Percentiles rank a stretch among this genome's conserved stretches.
phyloP scores from a whole-genome alignment of 768 basidiomycete species.

The Podaxis sp. region DNA sequence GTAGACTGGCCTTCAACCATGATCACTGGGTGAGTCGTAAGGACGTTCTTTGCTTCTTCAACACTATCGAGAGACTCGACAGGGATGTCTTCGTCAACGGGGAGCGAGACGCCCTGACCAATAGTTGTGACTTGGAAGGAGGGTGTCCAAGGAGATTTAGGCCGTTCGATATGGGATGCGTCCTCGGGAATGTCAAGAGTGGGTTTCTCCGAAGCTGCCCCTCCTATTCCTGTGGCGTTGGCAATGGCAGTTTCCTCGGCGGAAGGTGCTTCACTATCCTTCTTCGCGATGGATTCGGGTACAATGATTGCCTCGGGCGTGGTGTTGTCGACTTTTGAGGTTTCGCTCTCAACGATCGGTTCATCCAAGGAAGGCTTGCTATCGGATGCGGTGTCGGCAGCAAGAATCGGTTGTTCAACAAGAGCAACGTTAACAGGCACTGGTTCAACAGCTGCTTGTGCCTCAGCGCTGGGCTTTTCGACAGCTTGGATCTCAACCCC shows the following conservation, averaged over 20 bases:
- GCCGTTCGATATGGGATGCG: conserved; percentile 29
- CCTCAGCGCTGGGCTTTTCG: neutral
- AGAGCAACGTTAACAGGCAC: neutral
- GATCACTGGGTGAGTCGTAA: neutral
- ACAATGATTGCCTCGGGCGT: conserved; percentile 12
- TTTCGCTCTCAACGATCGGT: neutral
- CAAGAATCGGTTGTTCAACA: neutral
- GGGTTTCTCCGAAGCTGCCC: neutral
- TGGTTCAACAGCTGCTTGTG: neutral
- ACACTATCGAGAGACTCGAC: conserved; percentile 6
- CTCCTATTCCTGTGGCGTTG: neutral
- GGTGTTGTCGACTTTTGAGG: conserved; percentile 10
- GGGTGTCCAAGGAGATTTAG: conserved; percentile 51
- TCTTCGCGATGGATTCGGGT: neutral
- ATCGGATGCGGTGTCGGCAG: neutral
- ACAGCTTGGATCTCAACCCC: neutral
- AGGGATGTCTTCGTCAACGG: conserved; percentile 20
- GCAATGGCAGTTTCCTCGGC: neutral
- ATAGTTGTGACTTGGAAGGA: conserved; percentile 51
- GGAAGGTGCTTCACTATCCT: neutral
- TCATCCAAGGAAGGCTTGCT: neutral
- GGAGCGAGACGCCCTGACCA: conserved; percentile 24
- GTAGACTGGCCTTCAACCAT: neutral
- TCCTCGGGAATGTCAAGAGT: conserved; percentile 2
- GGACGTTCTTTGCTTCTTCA: conserved; percentile 1